phyloP scores from a whole-genome alignment of 129 eudicot species.

The Saposhnikovia divaricata region DNA sequence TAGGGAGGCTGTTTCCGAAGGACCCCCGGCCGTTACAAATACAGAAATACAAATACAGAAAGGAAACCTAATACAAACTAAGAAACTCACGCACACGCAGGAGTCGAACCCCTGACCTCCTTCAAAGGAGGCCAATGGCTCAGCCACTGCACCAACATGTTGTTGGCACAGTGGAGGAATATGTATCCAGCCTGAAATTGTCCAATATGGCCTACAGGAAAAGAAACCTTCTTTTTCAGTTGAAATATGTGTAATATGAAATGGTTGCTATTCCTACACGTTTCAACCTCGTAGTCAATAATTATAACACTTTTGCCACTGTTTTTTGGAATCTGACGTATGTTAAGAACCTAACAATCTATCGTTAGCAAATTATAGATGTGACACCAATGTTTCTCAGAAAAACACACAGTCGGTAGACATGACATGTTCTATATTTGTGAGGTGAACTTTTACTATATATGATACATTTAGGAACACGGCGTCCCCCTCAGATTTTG shows the following conservation, averaged over 20 bases:
- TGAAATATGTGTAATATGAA: neutral
- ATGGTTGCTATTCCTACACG: neutral
- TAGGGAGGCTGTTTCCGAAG: no score
- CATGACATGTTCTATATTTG: neutral
- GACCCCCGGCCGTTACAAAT: no score
- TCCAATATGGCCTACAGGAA: neutral
- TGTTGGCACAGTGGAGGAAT: neutral
- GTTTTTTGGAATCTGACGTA: neutral
- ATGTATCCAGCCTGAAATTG: neutral
- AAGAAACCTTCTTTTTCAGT: neutral
- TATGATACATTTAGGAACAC: constrained; percentile 3
- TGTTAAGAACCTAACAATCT: neutral
- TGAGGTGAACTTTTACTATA: neutral
- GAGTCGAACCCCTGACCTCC: no score
- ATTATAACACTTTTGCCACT: neutral
- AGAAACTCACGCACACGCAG: no score
- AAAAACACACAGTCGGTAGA: neutral
- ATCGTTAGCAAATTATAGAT: neutral
- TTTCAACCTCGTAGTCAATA: neutral
- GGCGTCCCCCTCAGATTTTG: neutral
- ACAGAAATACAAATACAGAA: no score
- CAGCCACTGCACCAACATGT: no score
- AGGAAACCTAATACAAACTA: no score
- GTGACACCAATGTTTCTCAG: neutral
- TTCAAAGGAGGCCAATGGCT: no score